A percentile compares a stretch with the other conserved stretches of the same genome.
These are phyloP conservation scores for Karstenula rhodostoma DNA, from an alignment of 2,329 filamentous ascomycete species.

Conservation along the genomic window DNA sequence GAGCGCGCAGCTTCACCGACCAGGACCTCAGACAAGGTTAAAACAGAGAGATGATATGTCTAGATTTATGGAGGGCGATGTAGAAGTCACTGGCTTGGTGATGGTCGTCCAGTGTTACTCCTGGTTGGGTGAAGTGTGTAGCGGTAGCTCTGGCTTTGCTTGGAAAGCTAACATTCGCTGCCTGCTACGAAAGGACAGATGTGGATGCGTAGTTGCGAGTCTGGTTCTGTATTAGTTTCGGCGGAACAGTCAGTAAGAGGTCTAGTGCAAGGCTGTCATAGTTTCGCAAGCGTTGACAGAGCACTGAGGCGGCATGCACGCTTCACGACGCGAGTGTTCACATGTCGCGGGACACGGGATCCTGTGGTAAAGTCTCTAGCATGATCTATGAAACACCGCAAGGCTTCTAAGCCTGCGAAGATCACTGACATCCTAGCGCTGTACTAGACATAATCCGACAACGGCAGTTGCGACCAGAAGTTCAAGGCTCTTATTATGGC, in stretches of 20 bases:
- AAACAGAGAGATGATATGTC: too few species aligned
- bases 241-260: background rate
- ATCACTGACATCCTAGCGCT: background rate
- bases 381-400: background rate
- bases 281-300: background rate
- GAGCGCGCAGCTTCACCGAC: too few species aligned
- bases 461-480: background rate
- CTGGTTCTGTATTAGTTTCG: too few species aligned
- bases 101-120: too few species aligned
- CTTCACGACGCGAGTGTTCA: background rate
- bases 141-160: too few species aligned
- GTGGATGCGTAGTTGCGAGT: too few species aligned
- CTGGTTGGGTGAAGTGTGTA: too few species aligned
- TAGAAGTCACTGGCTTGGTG: too few species aligned
- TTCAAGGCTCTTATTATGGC: background rate
- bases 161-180: too few species aligned
- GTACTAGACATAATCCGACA: background rate
- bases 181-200: too few species aligned
- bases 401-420: background rate
- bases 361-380: background rate
- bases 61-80: too few species aligned
- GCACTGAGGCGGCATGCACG: background rate
- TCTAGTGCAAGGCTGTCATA: background rate
- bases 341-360: background rate
- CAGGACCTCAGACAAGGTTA: too few species aligned